A percentile compares a stretch with the other conserved stretches of the same genome.
These are phyloP conservation scores for Neurospora hispaniola DNA, from an alignment of 495 filamentous ascomycete species.

Conservation along the genomic window DNA sequence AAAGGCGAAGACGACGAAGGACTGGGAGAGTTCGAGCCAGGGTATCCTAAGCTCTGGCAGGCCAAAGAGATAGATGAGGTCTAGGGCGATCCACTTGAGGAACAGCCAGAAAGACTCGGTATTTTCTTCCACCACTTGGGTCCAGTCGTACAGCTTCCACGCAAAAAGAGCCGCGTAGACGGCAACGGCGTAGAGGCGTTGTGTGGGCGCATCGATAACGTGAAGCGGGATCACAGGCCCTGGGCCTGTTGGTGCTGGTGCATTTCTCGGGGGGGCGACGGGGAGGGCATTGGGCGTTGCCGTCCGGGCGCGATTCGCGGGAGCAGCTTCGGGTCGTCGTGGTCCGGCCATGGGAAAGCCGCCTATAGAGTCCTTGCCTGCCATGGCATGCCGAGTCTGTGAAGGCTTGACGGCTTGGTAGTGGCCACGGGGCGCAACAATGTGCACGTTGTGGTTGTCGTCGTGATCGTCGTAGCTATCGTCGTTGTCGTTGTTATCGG, in stretches of 20 bases:
- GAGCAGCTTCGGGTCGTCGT: constrained; percentile 7
- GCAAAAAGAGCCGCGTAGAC: constrained; percentile 61
- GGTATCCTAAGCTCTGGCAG: constrained; percentile 80
- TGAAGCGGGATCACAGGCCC: constrained; percentile 62
- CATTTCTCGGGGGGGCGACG: constrained; percentile 25
- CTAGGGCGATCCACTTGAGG: constrained; percentile 82
- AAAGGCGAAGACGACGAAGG: constrained; percentile 55
- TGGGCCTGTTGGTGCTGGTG: constrained; percentile 12
- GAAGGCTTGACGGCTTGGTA: constrained; percentile 6
- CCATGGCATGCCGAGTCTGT: constrained; percentile 37
- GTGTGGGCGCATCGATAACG: constrained; percentile 75
- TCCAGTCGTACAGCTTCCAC: constrained; percentile 81
- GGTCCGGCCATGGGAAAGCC: constrained; percentile 27
- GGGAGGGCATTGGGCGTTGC: constrained; percentile 19
- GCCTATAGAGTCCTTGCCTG: constrained; percentile 27
- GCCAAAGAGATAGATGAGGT: constrained; percentile 73
- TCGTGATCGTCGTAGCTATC: no score
- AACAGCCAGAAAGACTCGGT: constrained; percentile 76
- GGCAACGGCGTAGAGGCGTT: constrained; percentile 73
- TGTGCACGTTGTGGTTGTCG: neutral
- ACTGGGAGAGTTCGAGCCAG: constrained; percentile 82
- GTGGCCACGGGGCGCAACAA: neutral
- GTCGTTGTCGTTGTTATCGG: neutral
- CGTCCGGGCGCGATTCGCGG: constrained; percentile 1
- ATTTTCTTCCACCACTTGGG: constrained; percentile 59